Percentiles rank a stretch among this genome's conserved stretches.
Conservation (phyloP, 1,284 basidiomycete species). For the Malassezia arunalokei region DNA sequence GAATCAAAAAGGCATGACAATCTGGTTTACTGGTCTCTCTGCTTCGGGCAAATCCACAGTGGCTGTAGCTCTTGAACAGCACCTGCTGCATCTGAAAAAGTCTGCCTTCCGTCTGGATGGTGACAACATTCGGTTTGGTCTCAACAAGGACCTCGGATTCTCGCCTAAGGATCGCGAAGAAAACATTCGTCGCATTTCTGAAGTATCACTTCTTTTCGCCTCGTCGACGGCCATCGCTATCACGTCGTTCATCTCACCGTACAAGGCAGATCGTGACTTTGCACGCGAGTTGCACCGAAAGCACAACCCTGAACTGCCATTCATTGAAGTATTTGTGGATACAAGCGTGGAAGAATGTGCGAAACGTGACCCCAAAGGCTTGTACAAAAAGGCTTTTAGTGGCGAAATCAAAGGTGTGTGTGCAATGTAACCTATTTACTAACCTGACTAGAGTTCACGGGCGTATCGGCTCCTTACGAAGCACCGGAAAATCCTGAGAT, state of each 20-base stretch:
- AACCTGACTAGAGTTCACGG: slow-evolving; percentile 71
- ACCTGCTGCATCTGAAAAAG: slow-evolving; percentile 72
- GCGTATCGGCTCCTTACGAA: slow-evolving; percentile 94
- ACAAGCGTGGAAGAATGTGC: slow-evolving; percentile 81
- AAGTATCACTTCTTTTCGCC: slow-evolving; percentile 75
- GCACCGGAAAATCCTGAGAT: slow-evolving; percentile 74
- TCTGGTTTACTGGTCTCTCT: slow-evolving; percentile 37
- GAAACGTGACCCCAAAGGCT: slow-evolving; percentile 84
- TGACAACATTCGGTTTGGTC: slow-evolving; percentile 88
- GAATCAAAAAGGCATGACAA: slow-evolving; percentile 22
- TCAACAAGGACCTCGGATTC: slow-evolving; percentile 97
- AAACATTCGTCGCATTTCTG: slow-evolving; percentile 93
- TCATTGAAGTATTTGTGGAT: slow-evolving; percentile 84
- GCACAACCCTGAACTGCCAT: slow-evolving; percentile 57
- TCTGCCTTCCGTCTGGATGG: slow-evolving; percentile 88
- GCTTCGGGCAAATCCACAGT: slow-evolving; percentile 68
- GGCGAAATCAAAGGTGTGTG: slow-evolving; percentile 84
- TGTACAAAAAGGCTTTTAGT: slow-evolving; percentile 91
- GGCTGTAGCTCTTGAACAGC: slow-evolving; percentile 90
- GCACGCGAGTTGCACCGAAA: slow-evolving; percentile 66
- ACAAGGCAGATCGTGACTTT: slow-evolving; percentile 65
- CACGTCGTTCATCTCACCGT: slow-evolving; percentile 99
- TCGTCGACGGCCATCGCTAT: slow-evolving; percentile 73
- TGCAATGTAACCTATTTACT: background rate
- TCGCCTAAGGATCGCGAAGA: slow-evolving; percentile 87